These are phyloP conservation scores for Termitomyces sp. DNA, from an alignment of 768 basidiomycete species.

Conservation along the genomic window DNA sequence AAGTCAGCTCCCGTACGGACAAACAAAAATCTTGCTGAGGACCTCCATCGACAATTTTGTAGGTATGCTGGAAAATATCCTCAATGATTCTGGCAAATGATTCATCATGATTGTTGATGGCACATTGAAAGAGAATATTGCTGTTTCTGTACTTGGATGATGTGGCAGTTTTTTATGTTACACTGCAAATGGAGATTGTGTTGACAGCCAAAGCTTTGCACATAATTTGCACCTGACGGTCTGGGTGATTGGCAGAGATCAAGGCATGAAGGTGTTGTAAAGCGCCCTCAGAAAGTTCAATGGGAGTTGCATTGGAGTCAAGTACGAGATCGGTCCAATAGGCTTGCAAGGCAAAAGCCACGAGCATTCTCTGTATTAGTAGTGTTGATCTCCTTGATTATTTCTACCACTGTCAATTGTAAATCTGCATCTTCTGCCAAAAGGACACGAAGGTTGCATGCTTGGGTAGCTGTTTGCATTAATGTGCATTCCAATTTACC, in stretches of 20 bases:
- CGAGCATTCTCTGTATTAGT: conserved; percentile 6
- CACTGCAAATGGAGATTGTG: neutral
- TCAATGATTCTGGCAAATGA: too few relatives aligned
- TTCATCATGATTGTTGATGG: too few relatives aligned
- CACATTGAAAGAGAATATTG: conserved; percentile 1
- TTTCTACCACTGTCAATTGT: conserved; percentile 1
- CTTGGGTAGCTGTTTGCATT: conserved; percentile 2
- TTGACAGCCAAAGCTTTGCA: neutral
- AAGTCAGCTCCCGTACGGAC: neutral
- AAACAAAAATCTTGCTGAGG: neutral
- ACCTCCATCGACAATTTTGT: too few relatives aligned
- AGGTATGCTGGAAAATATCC: too few relatives aligned
- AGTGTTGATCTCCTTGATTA: conserved; percentile 1
- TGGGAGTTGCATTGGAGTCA: neutral
- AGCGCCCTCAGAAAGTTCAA: neutral
- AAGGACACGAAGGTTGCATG: conserved; percentile 10
- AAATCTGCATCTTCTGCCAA: conserved; percentile 7
- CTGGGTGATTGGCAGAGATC: neutral
- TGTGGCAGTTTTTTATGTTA: conserved; percentile 2
- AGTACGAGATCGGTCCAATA: conserved; percentile 5
- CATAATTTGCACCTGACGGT: neutral
- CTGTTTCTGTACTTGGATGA: conserved; percentile 4
- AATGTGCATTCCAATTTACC: conserved; percentile 11
- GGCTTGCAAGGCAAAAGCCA: conserved; percentile 5
- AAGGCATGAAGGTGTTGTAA: neutral